These are phyloP conservation scores for Nicotiana sylvestris DNA, from an alignment of 257 asterid genomes.

Conservation along the genomic window DNA sequence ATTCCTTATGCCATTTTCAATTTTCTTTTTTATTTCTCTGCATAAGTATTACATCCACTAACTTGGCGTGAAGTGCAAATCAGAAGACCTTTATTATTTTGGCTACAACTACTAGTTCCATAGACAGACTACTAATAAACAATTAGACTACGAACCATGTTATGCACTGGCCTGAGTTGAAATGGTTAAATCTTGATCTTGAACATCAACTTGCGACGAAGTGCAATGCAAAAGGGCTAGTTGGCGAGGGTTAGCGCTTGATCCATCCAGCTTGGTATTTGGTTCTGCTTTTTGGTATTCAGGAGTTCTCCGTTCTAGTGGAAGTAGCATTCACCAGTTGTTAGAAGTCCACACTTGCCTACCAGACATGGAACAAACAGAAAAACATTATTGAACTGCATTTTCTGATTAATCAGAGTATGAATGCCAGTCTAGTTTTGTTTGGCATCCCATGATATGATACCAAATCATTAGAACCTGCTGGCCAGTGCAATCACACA, in stretches of 20 bases:
- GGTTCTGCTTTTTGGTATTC: background rate
- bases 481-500: background rate
- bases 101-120: background rate
- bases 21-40: background rate
- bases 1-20: background rate
- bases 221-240: background rate
- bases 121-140: background rate
- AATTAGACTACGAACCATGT: background rate
- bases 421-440: background rate
- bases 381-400: background rate
- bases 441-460: background rate
- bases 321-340: background rate
- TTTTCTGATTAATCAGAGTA: background rate
- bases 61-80: background rate
- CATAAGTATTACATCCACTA: background rate
- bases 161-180: background rate
- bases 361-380: background rate
- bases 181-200: background rate
- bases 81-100: background rate
- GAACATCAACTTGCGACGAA: background rate
- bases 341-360: background rate
- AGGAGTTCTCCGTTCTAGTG: background rate
- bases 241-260: background rate
- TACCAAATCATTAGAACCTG: conserved; percentile 7
- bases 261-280: background rate